phyloP scores from a whole-genome alignment of 2,329 filamentous ascomycete genomes.

The Fusarium coffeatum region DNA sequence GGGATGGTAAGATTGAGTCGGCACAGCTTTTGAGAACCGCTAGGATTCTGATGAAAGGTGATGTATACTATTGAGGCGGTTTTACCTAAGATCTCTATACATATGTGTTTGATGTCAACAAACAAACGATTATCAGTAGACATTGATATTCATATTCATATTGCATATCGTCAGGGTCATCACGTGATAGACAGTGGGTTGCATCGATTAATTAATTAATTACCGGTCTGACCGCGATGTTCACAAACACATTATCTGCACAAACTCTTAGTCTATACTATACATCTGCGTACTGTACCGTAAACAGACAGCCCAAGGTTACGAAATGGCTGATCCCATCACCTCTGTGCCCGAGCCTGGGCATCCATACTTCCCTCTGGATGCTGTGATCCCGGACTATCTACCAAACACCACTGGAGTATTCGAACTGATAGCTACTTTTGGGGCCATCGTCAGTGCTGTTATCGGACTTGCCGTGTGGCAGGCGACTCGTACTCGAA shows the following conservation, averaged over 20 bases:
- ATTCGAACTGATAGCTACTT: constrained; percentile 51
- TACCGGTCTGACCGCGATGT: neutral
- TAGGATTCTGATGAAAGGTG: constrained; percentile 62
- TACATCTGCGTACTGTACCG: neutral
- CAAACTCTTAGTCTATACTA: neutral
- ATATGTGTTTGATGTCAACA: neutral
- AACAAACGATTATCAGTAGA: neutral
- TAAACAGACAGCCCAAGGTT: neutral
- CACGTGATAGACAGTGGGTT: constrained; percentile 21
- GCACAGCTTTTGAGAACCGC: constrained; percentile 61
- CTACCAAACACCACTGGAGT: constrained; percentile 58
- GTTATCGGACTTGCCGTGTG: constrained; percentile 51
- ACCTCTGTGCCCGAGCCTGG: constrained; percentile 6
- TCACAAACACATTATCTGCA: neutral
- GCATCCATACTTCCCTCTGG: constrained; percentile 65
- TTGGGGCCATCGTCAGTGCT: constrained; percentile 52
- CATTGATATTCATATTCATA: neutral
- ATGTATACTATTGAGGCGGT: constrained; percentile 56
- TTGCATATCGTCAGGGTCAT: neutral
- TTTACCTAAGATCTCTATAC: neutral
- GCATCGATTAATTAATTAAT: neutral
- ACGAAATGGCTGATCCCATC: constrained; percentile 7
- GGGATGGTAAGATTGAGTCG: constrained; percentile 55
- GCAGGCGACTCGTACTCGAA: constrained; percentile 37
- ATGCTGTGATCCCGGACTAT: constrained; percentile 58